Evolutionary conservation across 2,329 filamentous ascomycete genomes (phyloP), one percentile per base, ranked within the genome.

Genomic region (Ophiocordyceps robertsii): DNA sequence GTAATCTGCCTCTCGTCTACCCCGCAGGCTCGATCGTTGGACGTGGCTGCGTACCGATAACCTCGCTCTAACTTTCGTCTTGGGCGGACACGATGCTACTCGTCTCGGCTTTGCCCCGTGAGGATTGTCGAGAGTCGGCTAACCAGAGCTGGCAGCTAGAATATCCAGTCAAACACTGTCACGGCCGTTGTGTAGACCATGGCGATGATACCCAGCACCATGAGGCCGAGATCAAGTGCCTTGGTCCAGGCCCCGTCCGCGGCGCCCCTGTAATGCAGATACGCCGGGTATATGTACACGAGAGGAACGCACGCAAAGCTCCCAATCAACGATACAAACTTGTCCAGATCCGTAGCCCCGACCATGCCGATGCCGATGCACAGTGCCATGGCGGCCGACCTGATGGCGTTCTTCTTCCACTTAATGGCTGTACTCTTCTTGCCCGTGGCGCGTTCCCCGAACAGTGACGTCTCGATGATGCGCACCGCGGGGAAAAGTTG

Each of bases 271-370:
- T 77, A 82, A 57, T 88, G 83, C 53, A 88, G 55, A 47, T 71
- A 79, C 1, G 83, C 73, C 37, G 84, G 82, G 54, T 86, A 87
- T 45, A 87, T 82, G 59, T 86, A 87, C 11, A 87, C 82, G 48
- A 87, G 60, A 13, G 82, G 82, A 42, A 87, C 79, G 51, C 82
- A 87, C 2, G 82, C 82, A 53, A 84, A 77, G 32, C 75, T 80
- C 12, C 82, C 82, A 48, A 86, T 85, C 38, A 87, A 62, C 0
- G 82, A 77, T 12, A 87, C 82, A 49, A 86, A 86, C 47, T 81
- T 79, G 59, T 87, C 82, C 46, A 87, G 63, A 56, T 84, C 79
- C 36, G 71, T 77, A 0, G 81, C 78, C 14, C 82, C 82, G 2
- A 76, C 51, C 12, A 82, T 74, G 14, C 79, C 70, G 37, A 86